Conservation (phyloP, 2,329 filamentous ascomycete genomes). For the Ilyonectria destructans region DNA sequence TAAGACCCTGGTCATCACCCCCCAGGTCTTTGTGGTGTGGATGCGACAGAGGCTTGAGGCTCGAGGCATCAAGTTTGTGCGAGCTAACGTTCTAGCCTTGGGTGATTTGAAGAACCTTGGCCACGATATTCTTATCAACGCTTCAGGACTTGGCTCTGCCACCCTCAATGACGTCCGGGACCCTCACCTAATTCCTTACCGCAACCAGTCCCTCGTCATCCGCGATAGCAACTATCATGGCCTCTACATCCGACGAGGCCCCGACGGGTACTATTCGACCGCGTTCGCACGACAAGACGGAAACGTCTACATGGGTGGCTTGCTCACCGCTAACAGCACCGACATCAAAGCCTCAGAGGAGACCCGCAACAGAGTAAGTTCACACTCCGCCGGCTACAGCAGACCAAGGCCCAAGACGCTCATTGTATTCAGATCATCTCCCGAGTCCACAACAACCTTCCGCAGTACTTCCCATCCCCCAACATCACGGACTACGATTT, state of each 20-base stretch:
- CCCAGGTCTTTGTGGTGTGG: constrained; percentile 18
- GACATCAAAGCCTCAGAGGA: constrained; percentile 8
- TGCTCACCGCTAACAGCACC: not conserved
- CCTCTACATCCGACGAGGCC: constrained; percentile 21
- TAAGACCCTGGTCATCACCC: constrained; percentile 20
- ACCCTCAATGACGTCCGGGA: not conserved
- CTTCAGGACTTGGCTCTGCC: not conserved
- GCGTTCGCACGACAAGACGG: constrained; percentile 22
- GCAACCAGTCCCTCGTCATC: constrained; percentile 21
- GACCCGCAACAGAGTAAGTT: not conserved
- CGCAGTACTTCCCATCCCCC: no score
- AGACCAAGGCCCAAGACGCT: no score
- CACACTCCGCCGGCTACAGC: no score
- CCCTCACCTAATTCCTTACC: constrained; percentile 7
- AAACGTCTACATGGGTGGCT: constrained; percentile 21
- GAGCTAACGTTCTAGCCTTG: not conserved
- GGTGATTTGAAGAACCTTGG: constrained; percentile 19
- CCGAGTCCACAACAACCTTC: no score
- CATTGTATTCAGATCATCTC: no score
- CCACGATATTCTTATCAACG: constrained; percentile 27
- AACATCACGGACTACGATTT: no score
- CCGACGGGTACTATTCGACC: constrained; percentile 25
- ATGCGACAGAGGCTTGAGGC: constrained; percentile 11
- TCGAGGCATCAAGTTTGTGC: constrained; percentile 4
- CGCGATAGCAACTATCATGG: constrained; percentile 9